Base-by-base conservation (phyloP, 2,329 filamentous ascomycete genomes). In the Aspergillus floridensis region DNA sequence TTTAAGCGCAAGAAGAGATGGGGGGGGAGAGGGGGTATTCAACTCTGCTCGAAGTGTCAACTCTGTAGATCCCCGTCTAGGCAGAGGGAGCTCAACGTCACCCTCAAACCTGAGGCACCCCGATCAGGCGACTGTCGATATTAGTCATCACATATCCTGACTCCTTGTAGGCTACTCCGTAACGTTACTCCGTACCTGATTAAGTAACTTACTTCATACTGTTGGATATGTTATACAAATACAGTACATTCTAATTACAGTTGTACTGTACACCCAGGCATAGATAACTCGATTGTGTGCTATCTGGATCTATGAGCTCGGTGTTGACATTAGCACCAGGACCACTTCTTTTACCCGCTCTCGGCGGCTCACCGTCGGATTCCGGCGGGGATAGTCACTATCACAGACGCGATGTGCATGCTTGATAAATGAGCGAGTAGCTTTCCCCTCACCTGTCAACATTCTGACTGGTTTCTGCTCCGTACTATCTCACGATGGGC, bases 81-180 rank as follows among this genome's bases (percentile, higher is more conserved):
- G 63, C 63, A 65, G 62, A 59, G 41, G 54, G 19, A 16, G 32
- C 48, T 54, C 19, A 57, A 63, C 64, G 65, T 66, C 65, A 67
- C 56, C 61, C 44, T 53, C 44, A 31, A 47, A 59, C 59, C 58
- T 60, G 51, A 63, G 26, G 26, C 26, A 29, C 10, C 7, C 26
- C 7, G 26, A 29, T 8, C 3, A 29, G 26, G 60, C 58, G 38
- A 56, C 10, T 12, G 26, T 32, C 1, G 14, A 21, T 48, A 57
- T 67, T 66, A 67, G 66, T 67, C 63, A 67, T 49, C 49, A 58
- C 29, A 12, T 14, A 29, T 47, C 31, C 32, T 35, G 32, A 4
- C 32, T 12, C 14, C 11, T 12, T 12, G 10, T 35, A 35, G 10
- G 32, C 14, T 11, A 35, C 11, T 35, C 32, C 10, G 11, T 35